A percentile compares a stretch with the other conserved stretches of the same genome.
These are phyloP conservation scores for Pichia thaimueangensis DNA, from an alignment of 805 yeast genomes.

Conservation along the genomic window DNA sequence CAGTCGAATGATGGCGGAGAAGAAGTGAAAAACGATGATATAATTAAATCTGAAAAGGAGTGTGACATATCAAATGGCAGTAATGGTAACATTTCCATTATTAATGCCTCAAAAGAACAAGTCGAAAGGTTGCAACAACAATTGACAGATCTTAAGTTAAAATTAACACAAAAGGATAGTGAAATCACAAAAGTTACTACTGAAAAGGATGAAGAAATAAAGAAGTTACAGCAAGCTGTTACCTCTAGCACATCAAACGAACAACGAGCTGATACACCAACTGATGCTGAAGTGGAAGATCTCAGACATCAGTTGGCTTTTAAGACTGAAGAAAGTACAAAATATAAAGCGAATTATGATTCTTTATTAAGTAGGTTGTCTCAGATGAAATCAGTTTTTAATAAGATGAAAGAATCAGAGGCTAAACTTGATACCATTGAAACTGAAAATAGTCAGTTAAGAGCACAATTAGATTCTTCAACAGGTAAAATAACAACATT, in stretches of 20 bases:
- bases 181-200: background rate
- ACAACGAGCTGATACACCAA: background rate
- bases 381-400: slow-evolving; percentile 67
- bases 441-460: slow-evolving; percentile 30
- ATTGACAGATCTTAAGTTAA: background rate
- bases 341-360: slow-evolving; percentile 54
- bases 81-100: background rate
- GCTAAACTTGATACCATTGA: slow-evolving; percentile 39
- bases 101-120: slow-evolving; percentile 1
- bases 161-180: background rate
- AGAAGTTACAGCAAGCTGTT: background rate
- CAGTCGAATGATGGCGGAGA: background rate
- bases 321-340: slow-evolving; percentile 46
- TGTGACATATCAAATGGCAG: background rate
- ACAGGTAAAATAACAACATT: slow-evolving; percentile 1
- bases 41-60: background rate
- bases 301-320: background rate
- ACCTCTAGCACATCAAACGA: background rate
- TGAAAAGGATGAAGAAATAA: background rate
- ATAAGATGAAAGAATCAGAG: slow-evolving; percentile 67
- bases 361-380: slow-evolving; percentile 55
- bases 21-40: background rate
- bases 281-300: background rate
- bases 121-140: slow-evolving; percentile 6
- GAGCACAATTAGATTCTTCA: slow-evolving; percentile 26